Evolutionary conservation across 1,139 yeast species (phyloP).

Genomic region (Meyerozyma athensensis): DNA sequence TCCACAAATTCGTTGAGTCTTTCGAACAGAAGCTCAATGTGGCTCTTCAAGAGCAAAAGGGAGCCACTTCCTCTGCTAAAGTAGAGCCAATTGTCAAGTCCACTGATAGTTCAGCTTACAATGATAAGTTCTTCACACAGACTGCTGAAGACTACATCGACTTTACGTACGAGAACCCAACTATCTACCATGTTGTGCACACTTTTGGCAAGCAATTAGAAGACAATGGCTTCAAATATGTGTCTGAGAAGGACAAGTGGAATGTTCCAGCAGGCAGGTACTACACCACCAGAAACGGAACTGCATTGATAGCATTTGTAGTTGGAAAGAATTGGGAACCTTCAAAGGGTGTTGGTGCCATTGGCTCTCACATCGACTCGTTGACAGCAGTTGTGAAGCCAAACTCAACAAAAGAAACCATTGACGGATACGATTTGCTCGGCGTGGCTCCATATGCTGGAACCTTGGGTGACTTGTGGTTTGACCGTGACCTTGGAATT

Average conservation of each 20-base stretch:
- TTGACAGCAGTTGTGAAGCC: conserved; percentile 58
- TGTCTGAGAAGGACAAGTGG: conserved; percentile 52
- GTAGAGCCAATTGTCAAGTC: not conserved
- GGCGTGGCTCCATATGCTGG: conserved; percentile 71
- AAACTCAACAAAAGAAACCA: conserved; percentile 37
- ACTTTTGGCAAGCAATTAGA: conserved; percentile 39
- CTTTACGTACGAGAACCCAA: conserved; percentile 57
- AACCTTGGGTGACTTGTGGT: conserved; percentile 51
- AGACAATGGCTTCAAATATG: conserved; percentile 47
- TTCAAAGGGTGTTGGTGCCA: conserved; percentile 50
- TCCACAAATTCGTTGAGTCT: conserved; percentile 3
- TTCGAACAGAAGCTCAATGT: conserved; percentile 1
- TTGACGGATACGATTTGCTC: conserved; percentile 57
- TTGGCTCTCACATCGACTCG: conserved; percentile 61
- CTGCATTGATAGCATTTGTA: conserved; percentile 52
- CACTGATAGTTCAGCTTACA: conserved; percentile 10
- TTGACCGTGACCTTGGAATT: conserved; percentile 64
- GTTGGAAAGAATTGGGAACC: conserved; percentile 57
- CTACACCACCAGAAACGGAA: conserved; percentile 54
- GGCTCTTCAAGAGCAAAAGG: conserved; percentile 1
- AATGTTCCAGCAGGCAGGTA: conserved; percentile 41
- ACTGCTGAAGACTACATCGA: conserved; percentile 50
- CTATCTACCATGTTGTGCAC: conserved; percentile 55
- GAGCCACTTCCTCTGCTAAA: not conserved
- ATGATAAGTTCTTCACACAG: conserved; percentile 23